Base-by-base conservation (phyloP, 495 filamentous ascomycete species). In the Penicillium dipodomyicola region DNA sequence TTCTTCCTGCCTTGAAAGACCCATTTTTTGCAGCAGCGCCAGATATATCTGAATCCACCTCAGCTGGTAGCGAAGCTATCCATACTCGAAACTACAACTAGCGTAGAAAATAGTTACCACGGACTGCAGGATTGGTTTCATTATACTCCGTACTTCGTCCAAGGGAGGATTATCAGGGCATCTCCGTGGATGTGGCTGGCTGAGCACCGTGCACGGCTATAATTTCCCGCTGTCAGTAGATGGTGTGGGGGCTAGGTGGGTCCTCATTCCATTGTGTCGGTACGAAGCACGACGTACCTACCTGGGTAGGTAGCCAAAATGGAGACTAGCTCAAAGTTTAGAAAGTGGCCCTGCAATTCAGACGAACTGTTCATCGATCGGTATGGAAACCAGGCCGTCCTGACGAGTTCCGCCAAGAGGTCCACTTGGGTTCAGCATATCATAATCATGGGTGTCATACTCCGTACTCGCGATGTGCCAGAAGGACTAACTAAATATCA, bases 111-210 rank as follows among this genome's bases (percentile, higher is more conserved):
- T 30, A 54, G 23, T 40, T 29, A 2, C 6, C 27, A 14, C 25
- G 4, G 7, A 1, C 14, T 19, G 17, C 20, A 17, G 20, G 9
- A 22, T 49, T 49, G 4, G 30, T 15, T 11, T 32, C n/a, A 47
- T 32, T 29, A 8, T 25, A 23, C 22, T 23, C 3, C 22, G 22
- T 29, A 29, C 27, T 29, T 29, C 1, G 5, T 9, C 27, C 27
- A 29, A 29, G 5, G 7, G 27, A 29, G 1, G 1, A 29, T 29
- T 8, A 29, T 29, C 27, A 51, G 39, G 40, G 35, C 41, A 49
- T 42, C 27, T 45, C 59, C 47, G 55, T 58, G 60, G 15, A 15
- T 15, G 62, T 63, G 60, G 60, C 60, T 63, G 57, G 63, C 63
- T 65, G 57, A 53, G 32, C 12, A 43, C 23, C 23, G 23, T 25